Evolutionary conservation across 106 monocot genomes (phyloP), one percentile per base, ranked within the genome.

Genomic region (Dendrobium chrysotoxum): DNA sequence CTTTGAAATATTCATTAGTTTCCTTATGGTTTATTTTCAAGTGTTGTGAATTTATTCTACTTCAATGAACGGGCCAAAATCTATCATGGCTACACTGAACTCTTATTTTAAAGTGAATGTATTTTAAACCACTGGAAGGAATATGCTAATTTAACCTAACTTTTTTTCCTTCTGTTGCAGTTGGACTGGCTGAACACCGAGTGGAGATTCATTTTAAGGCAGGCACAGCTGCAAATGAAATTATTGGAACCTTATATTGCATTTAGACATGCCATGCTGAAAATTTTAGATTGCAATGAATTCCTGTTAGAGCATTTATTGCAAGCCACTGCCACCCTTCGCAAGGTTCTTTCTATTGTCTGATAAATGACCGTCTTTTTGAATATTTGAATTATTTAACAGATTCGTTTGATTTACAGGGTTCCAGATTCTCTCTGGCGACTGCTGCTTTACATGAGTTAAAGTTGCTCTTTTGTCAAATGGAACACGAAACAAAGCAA

Each of bases 371-470:
- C 72, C 23, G 17, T 30, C 44, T 70, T 18, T 61, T 55, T 30
- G 30, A 42, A 30, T 71, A 50, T 35, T 39, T 83, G 31, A 65
- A 72, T 58, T n/a, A 70, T 70, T 70, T 35, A 38, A 64, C 11
- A 7, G 54, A 70, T 75, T 40, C 4, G 28, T 84, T 73, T 74
- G 82, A 53, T 53, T 74, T 85, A 35, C 83, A 99, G 98, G 98
- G 95, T 82, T 85, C 82, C 28, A 91, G 92, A 78, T 93, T 91
- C 81, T 99, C 98, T 79, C 80, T 90, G 44, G 95, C 98, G 53
- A 86, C 91, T 75, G 91, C 98, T 78, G 89, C 93, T 86, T 85
- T 99, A 85, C 90, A 95, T 78, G 98, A 99, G 54, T 86, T 99
- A 67, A 99, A 99, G 86, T 77, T 86, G 85, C 89, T 99, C 7